Percentiles rank a stretch among this genome's conserved stretches.
phyloP scores from a whole-genome alignment of 176 grass and related monocot genomes.

The Oryza nivara region DNA sequence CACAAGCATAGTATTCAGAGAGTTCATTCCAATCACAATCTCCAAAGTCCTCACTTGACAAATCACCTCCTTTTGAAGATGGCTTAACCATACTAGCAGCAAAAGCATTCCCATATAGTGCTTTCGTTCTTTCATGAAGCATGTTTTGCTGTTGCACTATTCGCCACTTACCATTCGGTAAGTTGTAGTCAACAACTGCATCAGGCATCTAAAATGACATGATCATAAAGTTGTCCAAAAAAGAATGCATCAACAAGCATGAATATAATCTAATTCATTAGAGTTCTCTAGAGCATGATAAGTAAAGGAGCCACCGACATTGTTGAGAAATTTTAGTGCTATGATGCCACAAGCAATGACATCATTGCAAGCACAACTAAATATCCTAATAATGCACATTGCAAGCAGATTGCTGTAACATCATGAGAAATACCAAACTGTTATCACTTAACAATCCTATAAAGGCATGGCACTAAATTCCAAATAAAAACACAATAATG shows the following conservation, averaged over 20 bases:
- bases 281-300: not conserved
- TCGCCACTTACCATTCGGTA: slow-evolving; percentile 78
- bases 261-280: slow-evolving; percentile 1
- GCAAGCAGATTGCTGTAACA: not conserved
- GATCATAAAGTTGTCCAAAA: slow-evolving; percentile 6
- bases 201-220: slow-evolving; percentile 83
- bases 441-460: not conserved
- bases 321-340: not conserved
- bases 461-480: not conserved
- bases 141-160: slow-evolving; percentile 96
- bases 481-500: not conserved
- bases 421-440: not conserved
- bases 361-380: not conserved
- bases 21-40: slow-evolving; percentile 80
- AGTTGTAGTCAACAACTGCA: slow-evolving; percentile 92
- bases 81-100: slow-evolving; percentile 46
- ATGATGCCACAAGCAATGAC: slow-evolving; percentile 13
- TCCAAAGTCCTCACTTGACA: slow-evolving; percentile 47
- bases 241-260: slow-evolving; percentile 25
- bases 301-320: slow-evolving; percentile 1
- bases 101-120: slow-evolving; percentile 72
- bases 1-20: slow-evolving; percentile 87
- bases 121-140: slow-evolving; percentile 80
- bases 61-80: slow-evolving; percentile 44
- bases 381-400: slow-evolving; percentile 5